These are phyloP conservation scores for Clavispora santaluciae DNA, from an alignment of 805 yeast genomes.

Conservation along the genomic window DNA sequence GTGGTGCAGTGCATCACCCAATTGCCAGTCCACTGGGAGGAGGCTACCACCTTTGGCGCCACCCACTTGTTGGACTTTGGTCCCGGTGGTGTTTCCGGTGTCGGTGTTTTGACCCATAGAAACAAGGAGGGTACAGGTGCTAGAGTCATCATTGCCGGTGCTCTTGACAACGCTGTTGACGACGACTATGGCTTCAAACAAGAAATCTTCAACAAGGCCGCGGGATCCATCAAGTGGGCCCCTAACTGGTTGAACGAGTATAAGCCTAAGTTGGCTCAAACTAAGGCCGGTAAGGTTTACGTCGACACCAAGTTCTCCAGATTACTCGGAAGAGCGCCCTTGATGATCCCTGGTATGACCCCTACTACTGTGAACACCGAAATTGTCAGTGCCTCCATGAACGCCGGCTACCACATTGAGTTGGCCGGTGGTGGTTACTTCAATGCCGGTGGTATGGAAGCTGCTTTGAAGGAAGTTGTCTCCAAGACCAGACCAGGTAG, in stretches of 20 bases:
- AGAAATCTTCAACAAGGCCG: conserved; percentile 77
- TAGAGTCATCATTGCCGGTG: conserved; percentile 90
- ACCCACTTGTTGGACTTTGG: conserved; percentile 96
- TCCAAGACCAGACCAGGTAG: conserved; percentile 69
- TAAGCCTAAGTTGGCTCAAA: conserved; percentile 80
- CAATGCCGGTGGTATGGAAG: conserved; percentile 60
- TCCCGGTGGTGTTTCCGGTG: conserved; percentile 97
- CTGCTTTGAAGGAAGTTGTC: conserved; percentile 73
- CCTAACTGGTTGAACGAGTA: conserved; percentile 87
- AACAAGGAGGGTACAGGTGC: conserved; percentile 99
- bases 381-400: conserved; percentile 88
- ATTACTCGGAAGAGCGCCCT: conserved; percentile 89
- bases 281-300: conserved; percentile 60
- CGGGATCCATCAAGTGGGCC: conserved; percentile 68
- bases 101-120: conserved; percentile 93
- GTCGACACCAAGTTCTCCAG: conserved; percentile 94
- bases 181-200: conserved; percentile 95
- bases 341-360: conserved; percentile 99
- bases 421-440: conserved; percentile 99
- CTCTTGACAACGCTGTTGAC: conserved; percentile 61
- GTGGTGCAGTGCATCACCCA: conserved; percentile 78
- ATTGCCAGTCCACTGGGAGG: conserved; percentile 93
- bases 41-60: conserved; percentile 71
- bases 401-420: conserved; percentile 96
- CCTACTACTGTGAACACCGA: conserved; percentile 96